Base-by-base conservation (phyloP, 176 grass and related monocot genomes). In the Bromus sterilis region DNA sequence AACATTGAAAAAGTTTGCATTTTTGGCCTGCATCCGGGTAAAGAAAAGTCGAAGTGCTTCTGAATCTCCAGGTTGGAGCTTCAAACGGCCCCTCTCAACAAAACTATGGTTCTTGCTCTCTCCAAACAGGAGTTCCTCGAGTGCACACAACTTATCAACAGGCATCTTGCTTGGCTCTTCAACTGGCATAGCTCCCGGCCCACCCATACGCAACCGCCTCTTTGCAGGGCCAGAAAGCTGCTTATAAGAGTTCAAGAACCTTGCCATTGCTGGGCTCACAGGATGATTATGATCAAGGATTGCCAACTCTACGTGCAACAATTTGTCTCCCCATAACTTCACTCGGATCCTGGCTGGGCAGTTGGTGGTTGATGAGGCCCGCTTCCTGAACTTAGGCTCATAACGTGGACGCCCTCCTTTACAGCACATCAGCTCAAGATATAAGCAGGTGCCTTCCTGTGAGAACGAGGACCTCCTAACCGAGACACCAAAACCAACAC, bases 341-440 rank as follows among this genome's bases (percentile, higher is more conserved):
- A 95, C 95, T 10, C 93, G 76, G 48, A 98, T 95, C 78, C 87
- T 94, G 48, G 95, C 92, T 63, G 90, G 90, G 60, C 92, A 98
- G 55, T 98, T 98, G 1, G 92, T 98, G 44, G 93, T 98, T 1
- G 95, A 94, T 41, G 95, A 98, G 34, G 90, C 86, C 34, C 95
- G 71, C 71, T 98, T 98, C 42, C 95, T 64, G 49, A 91, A 98
- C 61, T 98, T 98, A 3, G 95, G 92, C 73, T 97, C 94, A 59
- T 93, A 91, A 73, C 91, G 84, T 76, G 84, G 86, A 4, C 89
- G 76, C 32, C 94, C 94, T 64, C 94, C 94, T 74, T 97, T 97
- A 83, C 94, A 94, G 82, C 94, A 97, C 91, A 97, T 97, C 66
- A 97, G 77, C 76, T 98, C 95, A 1, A 98, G 90, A 83, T 98